Evolutionary conservation across 2,329 filamentous ascomycete genomes (phyloP), one percentile per base, ranked within the genome.

Genomic region (Colletotrichum godetiae): DNA sequence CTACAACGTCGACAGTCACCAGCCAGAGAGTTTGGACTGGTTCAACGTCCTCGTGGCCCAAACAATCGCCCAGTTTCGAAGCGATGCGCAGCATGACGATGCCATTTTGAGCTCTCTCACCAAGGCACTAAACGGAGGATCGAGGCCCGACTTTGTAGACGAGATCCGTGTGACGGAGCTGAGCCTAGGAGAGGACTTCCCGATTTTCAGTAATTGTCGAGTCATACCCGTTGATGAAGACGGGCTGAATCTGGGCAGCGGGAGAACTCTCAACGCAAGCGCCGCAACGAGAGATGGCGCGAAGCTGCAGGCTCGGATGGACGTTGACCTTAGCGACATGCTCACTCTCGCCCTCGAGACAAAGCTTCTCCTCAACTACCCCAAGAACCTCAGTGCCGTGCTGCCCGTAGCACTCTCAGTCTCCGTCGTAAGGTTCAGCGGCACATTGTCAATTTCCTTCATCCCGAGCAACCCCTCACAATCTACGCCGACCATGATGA

Each of bases 1-100:
- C 83, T 99, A 99, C 85, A 98, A 97, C 80, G 94, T 97, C 56
- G 90, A 97, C 78, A 95, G 94, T 73, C 97, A 99, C 82, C 97
- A 98, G 82, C 97, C 97, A 1, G 97, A 99, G 83, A 97, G 94
- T 71, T 84, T 99, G 74, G 97, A 99, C 83, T 99, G 97, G 97
- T 98, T 99, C 88, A 99, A 99, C 81, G 97, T 99, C 31, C 87
- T 99, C 68, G 92, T 98, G 64, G 97, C 95, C 2, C 97, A 99
- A 84, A 98, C 97, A 0, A 97, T 99, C 76, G 96, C 97, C 0
- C 97, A 99, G 82, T 94, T 98, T 78, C 90, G 97, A 73, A 94
- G 93, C 77, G 97, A 98, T 79, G 97, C 97, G 2, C 94, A 97
- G 78, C 92, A 97, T 76, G 93, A 98, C 77, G 95, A 97, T 80